These are phyloP conservation scores for Zygnema circumcarinatum DNA, from an alignment of 139 green algal species.

Conservation along the genomic window DNA sequence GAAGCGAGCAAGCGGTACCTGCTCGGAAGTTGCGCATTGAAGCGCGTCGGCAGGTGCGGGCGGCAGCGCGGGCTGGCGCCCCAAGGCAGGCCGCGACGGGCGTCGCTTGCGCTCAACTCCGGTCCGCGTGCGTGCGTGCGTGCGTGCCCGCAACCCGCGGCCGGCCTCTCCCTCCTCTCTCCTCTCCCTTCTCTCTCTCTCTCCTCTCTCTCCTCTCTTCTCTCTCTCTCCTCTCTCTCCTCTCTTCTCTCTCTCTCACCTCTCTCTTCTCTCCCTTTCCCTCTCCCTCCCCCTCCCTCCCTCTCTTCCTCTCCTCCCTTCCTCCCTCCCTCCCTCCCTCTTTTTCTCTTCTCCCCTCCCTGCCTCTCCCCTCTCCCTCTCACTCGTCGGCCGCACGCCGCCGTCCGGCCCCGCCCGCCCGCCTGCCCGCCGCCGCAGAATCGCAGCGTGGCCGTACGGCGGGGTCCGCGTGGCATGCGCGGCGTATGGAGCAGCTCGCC, in stretches of 20 bases:
- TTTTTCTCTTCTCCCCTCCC: background rate
- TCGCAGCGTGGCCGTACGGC: background rate
- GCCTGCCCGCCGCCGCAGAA: background rate
- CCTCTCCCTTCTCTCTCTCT: constrained; percentile 15
- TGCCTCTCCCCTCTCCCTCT: background rate
- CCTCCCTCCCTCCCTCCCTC: background rate
- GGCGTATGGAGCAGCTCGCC: too few relatives aligned
- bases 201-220: background rate
- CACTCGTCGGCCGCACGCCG: background rate
- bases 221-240: background rate
- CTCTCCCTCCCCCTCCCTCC: background rate
- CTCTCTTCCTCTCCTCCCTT: background rate
- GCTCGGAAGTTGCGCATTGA: too few relatives aligned
- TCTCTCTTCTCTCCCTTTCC: background rate
- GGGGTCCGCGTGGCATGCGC: background rate
- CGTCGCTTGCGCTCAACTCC: background rate
- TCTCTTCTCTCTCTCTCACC: background rate
- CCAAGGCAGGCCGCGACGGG: too few relatives aligned
- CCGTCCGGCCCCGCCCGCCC: background rate
- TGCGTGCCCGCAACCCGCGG: constrained; percentile 1
- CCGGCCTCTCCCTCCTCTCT: constrained; percentile 13
- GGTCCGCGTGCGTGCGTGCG: background rate
- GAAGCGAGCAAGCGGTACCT: too few relatives aligned
- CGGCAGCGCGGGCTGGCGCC: too few relatives aligned
- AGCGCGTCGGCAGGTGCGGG: too few relatives aligned